Percentiles rank a stretch among this genome's conserved stretches.
Evolutionary conservation across 441 rosid genomes (phyloP).

Genomic region (Mallotus repandus): DNA sequence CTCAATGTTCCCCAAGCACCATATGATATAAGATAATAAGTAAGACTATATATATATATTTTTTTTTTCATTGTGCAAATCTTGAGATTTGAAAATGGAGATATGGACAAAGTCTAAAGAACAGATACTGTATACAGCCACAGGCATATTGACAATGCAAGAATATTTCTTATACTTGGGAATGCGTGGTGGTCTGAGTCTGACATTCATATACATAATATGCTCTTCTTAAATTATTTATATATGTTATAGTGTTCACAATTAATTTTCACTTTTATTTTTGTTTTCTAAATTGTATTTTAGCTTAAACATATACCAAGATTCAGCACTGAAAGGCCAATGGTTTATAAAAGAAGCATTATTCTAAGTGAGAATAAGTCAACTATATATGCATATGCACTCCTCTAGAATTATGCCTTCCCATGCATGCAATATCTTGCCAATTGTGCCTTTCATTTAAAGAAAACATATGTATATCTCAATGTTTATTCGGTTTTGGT

Average conservation of each 20-base stretch:
- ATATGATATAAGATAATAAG: neutral
- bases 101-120: neutral
- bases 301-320: neutral
- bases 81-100: neutral
- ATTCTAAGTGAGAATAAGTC: neutral
- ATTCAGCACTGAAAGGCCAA: neutral
- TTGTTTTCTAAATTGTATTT: no score
- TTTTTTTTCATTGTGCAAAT: neutral
- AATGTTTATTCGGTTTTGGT: neutral
- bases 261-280: no score
- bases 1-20: slow-evolving; percentile 11
- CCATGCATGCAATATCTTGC: neutral
- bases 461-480: no score
- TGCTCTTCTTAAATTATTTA: neutral
- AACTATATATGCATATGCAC: neutral
- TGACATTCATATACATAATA: neutral
- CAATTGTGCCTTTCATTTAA: neutral
- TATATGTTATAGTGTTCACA: no score
- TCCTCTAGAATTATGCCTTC: slow-evolving; percentile 8
- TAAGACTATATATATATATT: neutral
- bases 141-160: neutral
- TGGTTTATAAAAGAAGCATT: neutral
- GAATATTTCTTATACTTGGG: slow-evolving; percentile 8
- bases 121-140: neutral
- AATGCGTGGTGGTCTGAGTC: neutral